Evolutionary conservation across 805 yeast species (phyloP), one percentile per base, ranked within the genome.

Genomic region (Schwanniomyces vanrijiae): DNA sequence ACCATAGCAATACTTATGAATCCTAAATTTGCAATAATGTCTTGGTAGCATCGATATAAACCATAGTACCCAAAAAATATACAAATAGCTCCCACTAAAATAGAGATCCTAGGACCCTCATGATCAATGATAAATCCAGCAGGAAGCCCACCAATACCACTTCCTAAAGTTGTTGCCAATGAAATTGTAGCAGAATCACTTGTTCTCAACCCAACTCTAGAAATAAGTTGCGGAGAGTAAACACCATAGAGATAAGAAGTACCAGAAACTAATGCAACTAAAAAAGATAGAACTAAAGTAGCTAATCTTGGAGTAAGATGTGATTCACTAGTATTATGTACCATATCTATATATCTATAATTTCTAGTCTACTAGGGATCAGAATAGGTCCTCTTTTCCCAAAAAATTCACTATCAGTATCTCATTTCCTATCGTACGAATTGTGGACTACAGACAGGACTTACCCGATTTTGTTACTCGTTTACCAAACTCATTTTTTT

Each of bases 191-290:
- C 87, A 6, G 90, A 80, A 51, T 80, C 81, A 0, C 81, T 69
- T 0, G 86, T 77, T 0, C 84, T 76, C 22, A 86, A 70, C 0
- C 81, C 76, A 20, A 86, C 80, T 53, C 75, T 67, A 21, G 71
- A 66, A 22, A 84, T 75, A 51, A 87, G 66, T 59, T 86, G 90
- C 1, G 92, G 91, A 1, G 90, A 83, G 59, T 81, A 87, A n/a
- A 82, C 80, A 0, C 91, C 88, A 60, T 82, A 87, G 11, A 85
- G 67, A 55, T 87, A 87, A 0, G 89, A 87, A 2, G 90, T 86
- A 2, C 94, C 92, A 3, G 89, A 77, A 0, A 86, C 90, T 40
- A 86, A 56, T 0, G 88, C 77, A 7, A 83, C 83, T 14, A 84
- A 57, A 11, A 70, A 54, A 11, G 76, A 67, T 19, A 60, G 59